Evolutionary conservation across 2,329 filamentous ascomycete genomes (phyloP), one percentile per base, ranked within the genome.

Genomic region (Balansia obtecta): DNA sequence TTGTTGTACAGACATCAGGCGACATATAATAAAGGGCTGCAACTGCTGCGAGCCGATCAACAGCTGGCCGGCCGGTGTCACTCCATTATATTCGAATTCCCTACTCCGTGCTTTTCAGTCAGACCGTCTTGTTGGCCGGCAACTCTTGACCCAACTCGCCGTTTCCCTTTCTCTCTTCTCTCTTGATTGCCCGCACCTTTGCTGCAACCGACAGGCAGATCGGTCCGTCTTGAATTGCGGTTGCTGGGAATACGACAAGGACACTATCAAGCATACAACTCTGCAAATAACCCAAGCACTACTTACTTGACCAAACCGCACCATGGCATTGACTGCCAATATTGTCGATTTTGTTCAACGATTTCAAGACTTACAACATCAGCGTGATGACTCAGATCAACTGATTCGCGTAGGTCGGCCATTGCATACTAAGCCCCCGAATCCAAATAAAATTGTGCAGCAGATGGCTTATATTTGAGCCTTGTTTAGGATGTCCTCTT

Each of bases 281-380:
- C 18, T 7, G 12, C 27, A 38, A 41, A 52, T n/a, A 30, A 12
- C 6, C 11, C 34, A 22, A 16, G 45, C 13, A n/a, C n/a, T n/a
- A 37, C 27, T 13, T 27, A 30, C 37, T 7, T 18, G 34, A 37
- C 15, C n/a, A 38, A 22, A 27, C 11, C 34, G 39, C 45, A 40
- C 11, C 20, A 65, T 63, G 57, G 52, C 60, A 12, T 52, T 58
- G 37, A 55, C 55, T 43, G 53, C 55, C 34, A 57, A 60, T 34
- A 62, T 74, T 42, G 61, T 70, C 62, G 68, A 71, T 45, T 76
- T 79, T 56, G 60, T 75, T 53, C 62, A 68, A 45, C 68, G 75
- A 9, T 78, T 71, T 56, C 68, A 71, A 44, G 57, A 62, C 38
- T 62, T 77, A 44, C 69, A 72, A 52, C 47, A 56, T 4, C 68